phyloP scores from a whole-genome alignment of 371 early-diverging fungal genomes.

The Paramicrosporidium saccamoebae region DNA sequence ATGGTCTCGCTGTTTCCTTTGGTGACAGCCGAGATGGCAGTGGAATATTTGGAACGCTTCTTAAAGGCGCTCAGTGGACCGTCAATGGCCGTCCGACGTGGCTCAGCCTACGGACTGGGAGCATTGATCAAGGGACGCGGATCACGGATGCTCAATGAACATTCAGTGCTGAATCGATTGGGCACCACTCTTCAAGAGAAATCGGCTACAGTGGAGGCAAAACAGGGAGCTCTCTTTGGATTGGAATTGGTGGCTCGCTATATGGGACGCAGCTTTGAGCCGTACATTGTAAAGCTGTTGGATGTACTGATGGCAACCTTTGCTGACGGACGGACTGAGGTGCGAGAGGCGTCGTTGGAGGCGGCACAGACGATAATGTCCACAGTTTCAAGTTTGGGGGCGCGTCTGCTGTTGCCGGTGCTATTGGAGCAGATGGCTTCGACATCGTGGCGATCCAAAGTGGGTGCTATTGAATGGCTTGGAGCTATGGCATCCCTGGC shows the following conservation, averaged over 20 bases:
- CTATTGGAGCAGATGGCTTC: slow-evolving; percentile 52
- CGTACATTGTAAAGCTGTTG: slow-evolving; percentile 73
- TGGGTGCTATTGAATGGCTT: slow-evolving; percentile 71
- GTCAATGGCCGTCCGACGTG: slow-evolving; percentile 61
- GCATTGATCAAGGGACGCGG: slow-evolving; percentile 77
- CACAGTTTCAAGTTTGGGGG: slow-evolving; percentile 75
- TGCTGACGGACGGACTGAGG: slow-evolving; percentile 45
- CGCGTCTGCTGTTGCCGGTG: slow-evolving; percentile 69
- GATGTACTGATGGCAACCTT: slow-evolving; percentile 55
- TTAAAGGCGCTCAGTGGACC: slow-evolving; percentile 22
- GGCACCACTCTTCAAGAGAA: slow-evolving; percentile 48
- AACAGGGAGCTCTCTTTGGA: slow-evolving; percentile 78
- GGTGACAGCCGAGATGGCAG: slow-evolving; percentile 11
- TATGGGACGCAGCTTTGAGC: slow-evolving; percentile 76
- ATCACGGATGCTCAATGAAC: slow-evolving; percentile 46
- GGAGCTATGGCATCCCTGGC: slow-evolving; percentile 83
- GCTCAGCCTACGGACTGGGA: slow-evolving; percentile 86
- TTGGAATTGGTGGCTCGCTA: slow-evolving; percentile 53
- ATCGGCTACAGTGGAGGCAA: slow-evolving; percentile 20
- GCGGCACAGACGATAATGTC: slow-evolving; percentile 79
- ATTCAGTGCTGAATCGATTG: slow-evolving; percentile 33
- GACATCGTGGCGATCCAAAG: slow-evolving; percentile 79
- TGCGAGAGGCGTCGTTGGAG: slow-evolving; percentile 69
- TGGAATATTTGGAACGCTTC: slow-evolving; percentile 12
- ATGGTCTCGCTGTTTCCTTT: slow-evolving; percentile 61